Conservation (phyloP, 78 protist genomes). For the Speleostelium caveatum region DNA sequence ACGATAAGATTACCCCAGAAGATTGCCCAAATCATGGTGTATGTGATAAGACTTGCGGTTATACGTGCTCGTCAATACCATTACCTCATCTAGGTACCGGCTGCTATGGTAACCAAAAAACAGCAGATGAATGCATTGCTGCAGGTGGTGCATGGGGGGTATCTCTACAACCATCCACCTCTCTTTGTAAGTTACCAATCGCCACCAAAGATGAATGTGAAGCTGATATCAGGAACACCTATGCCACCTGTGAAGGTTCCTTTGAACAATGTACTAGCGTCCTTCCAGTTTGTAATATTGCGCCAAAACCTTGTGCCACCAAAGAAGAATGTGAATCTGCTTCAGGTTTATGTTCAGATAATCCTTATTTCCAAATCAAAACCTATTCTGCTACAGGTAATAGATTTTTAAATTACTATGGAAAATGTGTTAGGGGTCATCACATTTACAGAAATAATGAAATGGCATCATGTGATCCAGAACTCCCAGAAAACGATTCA, state of each 20-base stretch:
- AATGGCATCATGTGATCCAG: not conserved
- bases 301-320: conserved; percentile 1
- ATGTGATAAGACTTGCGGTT: conserved; percentile 30
- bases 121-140: not conserved
- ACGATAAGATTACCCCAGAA: not conserved
- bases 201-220: not conserved
- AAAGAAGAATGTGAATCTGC: conserved; percentile 21
- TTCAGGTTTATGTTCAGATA: conserved; percentile 23
- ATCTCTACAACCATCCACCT: not conserved
- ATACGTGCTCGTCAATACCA: conserved; percentile 24
- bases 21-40: conserved; percentile 17
- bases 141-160: not conserved
- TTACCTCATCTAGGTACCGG: no score
- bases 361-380: not conserved
- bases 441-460: not conserved
- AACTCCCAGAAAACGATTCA: conserved; percentile 4
- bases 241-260: no score
- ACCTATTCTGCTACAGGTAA: not conserved
- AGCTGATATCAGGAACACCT: no score
- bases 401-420: not conserved
- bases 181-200: not conserved
- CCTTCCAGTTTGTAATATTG: not conserved
- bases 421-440: conserved; percentile 8
- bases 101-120: not conserved
- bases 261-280: conserved; percentile 6